These are phyloP conservation scores for Talaromyces sp. DNA, from an alignment of 2,329 filamentous ascomycete genomes.

Conservation along the genomic window DNA sequence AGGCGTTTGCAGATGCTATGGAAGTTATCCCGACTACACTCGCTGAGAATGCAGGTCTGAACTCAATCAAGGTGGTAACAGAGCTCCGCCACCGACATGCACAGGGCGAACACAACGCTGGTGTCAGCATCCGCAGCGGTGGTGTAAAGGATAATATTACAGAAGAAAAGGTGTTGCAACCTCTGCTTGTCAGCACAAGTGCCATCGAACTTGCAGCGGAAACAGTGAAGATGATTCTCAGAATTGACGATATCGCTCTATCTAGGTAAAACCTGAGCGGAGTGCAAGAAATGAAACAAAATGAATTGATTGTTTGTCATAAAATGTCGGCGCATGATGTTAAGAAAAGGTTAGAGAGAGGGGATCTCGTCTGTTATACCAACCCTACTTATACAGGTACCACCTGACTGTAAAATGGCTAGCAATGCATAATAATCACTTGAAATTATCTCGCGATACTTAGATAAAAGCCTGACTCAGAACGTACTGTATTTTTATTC, in stretches of 20 bases:
- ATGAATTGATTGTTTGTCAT: conserved; percentile 15
- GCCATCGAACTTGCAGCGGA: conserved; percentile 95
- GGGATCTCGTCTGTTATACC: conserved; percentile 12
- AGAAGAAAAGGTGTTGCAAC: conserved; percentile 95
- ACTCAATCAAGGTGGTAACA: conserved; percentile 98
- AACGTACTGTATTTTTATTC: not conserved
- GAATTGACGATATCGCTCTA: conserved; percentile 66
- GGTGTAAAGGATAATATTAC: conserved; percentile 96
- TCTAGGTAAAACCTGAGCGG: conserved; percentile 38
- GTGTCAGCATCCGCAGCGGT: conserved; percentile 96
- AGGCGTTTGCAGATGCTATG: conserved; percentile 95
- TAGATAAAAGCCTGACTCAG: not conserved
- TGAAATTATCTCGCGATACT: not conserved
- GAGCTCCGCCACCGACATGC: conserved; percentile 93
- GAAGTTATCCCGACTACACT: conserved; percentile 96
- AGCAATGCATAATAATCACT: conserved; percentile 16
- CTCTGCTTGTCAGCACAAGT: conserved; percentile 92
- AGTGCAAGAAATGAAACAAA: conserved; percentile 11
- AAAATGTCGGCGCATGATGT: conserved; percentile 17
- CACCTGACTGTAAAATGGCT: conserved; percentile 18
- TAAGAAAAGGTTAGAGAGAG: conserved; percentile 15
- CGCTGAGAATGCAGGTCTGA: conserved; percentile 94
- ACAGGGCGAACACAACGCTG: conserved; percentile 90
- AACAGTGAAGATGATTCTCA: conserved; percentile 92
- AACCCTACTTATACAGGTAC: conserved; percentile 7